These are phyloP conservation scores for Trypanosoma vivax DNA, from an alignment of 208 protist genomes.

Conservation along the genomic window DNA sequence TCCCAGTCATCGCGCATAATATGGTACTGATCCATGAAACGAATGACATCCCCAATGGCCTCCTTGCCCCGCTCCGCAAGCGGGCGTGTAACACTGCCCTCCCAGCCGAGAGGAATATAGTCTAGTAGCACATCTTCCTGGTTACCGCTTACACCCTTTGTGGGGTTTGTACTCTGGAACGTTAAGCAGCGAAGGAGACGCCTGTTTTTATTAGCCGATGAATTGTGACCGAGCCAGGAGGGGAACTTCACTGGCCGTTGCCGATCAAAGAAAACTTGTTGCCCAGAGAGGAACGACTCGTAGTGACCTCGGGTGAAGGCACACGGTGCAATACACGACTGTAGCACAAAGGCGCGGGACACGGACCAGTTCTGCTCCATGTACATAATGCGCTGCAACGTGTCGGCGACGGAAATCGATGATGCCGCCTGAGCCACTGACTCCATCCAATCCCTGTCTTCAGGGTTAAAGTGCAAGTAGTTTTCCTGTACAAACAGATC, in stretches of 20 bases:
- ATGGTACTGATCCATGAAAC: slow-evolving; percentile 81
- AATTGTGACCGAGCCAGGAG: slow-evolving; percentile 83
- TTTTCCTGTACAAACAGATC: slow-evolving; percentile 95
- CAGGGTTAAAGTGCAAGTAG: slow-evolving; percentile 88
- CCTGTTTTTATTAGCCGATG: slow-evolving; percentile 82
- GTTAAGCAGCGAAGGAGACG: slow-evolving; percentile 57
- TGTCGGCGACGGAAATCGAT: slow-evolving; percentile 74
- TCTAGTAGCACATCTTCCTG: slow-evolving; percentile 75
- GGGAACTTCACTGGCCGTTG: slow-evolving; percentile 87
- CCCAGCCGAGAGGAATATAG: slow-evolving; percentile 81
- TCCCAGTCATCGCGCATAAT: slow-evolving; percentile 89
- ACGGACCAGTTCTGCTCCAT: slow-evolving; percentile 87
- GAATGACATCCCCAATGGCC: slow-evolving; percentile 64
- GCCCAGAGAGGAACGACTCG: slow-evolving; percentile 66
- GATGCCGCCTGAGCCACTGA: slow-evolving; percentile 45
- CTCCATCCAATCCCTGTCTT: slow-evolving; percentile 36
- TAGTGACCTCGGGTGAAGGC: slow-evolving; percentile 82
- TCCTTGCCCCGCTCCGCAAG: slow-evolving; percentile 56
- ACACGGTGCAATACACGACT: slow-evolving; percentile 74
- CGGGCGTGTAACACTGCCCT: slow-evolving; percentile 47
- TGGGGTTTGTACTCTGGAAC: slow-evolving; percentile 55
- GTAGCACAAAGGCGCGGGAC: slow-evolving; percentile 57
- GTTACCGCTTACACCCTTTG: slow-evolving; percentile 50
- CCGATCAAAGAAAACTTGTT: slow-evolving; percentile 75
- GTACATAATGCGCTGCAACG: slow-evolving; percentile 75